These are phyloP conservation scores for Phytophthora megakarya DNA, from an alignment of 352 stramenopile genomes.

Conservation along the genomic window DNA sequence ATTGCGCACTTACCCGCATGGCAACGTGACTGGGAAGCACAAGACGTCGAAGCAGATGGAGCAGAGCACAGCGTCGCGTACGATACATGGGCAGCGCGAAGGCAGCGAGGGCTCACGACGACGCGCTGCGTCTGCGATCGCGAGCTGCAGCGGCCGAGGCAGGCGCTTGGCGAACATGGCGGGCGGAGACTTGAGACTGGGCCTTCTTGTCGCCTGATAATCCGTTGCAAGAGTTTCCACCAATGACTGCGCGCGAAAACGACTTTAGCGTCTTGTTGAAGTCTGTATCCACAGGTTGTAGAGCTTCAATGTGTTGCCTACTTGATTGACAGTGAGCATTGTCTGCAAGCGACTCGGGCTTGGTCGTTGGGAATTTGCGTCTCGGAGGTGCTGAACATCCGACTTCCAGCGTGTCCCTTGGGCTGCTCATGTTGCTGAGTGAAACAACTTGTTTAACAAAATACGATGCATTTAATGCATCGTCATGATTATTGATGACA, in stretches of 20 bases:
- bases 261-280: too few relatives aligned
- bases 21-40: constrained; percentile 72
- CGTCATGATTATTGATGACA: too few relatives aligned
- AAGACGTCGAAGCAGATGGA: constrained; percentile 84
- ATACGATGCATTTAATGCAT: too few relatives aligned
- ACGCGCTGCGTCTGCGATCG: constrained; percentile 26
- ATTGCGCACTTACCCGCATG: constrained; percentile 54
- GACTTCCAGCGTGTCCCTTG: too few relatives aligned
- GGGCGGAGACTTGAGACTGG: not conserved
- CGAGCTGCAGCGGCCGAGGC: constrained; percentile 31
- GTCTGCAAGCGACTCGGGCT: too few relatives aligned
- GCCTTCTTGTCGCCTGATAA: constrained; percentile 30
- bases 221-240: constrained; percentile 13
- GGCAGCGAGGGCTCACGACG: constrained; percentile 2
- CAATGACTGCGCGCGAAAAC: constrained; percentile 7
- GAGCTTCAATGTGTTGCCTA: too few relatives aligned
- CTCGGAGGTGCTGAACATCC: too few relatives aligned
- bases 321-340: too few relatives aligned
- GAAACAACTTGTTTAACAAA: too few relatives aligned
- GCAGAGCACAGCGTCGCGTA: constrained; percentile 58
- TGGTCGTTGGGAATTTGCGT: too few relatives aligned
- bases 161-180: constrained; percentile 15
- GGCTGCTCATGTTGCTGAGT: too few relatives aligned
- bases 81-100: constrained; percentile 17
- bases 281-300: too few relatives aligned